Evolutionary conservation across 371 early-diverging fungal genomes (phyloP).

Genomic region (Actinomortierella wolfii): DNA sequence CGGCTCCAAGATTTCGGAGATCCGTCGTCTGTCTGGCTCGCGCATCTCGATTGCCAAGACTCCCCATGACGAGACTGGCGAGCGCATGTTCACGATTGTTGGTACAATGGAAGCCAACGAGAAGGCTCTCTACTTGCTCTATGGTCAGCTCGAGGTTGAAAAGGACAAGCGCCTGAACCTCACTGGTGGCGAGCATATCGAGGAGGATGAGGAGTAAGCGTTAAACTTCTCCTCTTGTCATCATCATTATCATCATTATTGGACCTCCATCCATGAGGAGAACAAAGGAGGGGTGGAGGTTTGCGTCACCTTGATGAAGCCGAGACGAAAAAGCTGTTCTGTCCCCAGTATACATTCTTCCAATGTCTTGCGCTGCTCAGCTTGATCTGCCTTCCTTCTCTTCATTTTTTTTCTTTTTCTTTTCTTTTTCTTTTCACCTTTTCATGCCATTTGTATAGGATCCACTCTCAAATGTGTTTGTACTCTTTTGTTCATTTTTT

Average conservation of each 20-base stretch:
- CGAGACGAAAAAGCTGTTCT: too few relatives aligned
- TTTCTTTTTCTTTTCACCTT: constrained; percentile 4
- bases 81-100: constrained; percentile 89
- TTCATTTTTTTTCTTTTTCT: background rate
- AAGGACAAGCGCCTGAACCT: constrained; percentile 73
- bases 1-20: constrained; percentile 90
- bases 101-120: constrained; percentile 87
- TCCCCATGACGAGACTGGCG: constrained; percentile 75
- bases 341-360: background rate
- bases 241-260: background rate
- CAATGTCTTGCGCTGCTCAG: background rate
- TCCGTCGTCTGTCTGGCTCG: constrained; percentile 84
- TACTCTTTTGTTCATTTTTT: constrained; percentile 1
- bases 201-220: constrained; percentile 39
- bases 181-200: constrained; percentile 34
- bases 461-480: background rate
- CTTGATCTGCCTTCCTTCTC: background rate
- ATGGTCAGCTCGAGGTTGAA: constrained; percentile 87
- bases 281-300: too few relatives aligned
- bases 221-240: background rate
- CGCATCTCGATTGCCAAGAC: constrained; percentile 85
- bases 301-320: too few relatives aligned
- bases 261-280: too few relatives aligned
- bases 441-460: background rate
- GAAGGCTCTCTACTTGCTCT: constrained; percentile 86